Evolutionary conservation across 2,329 filamentous ascomycete genomes (phyloP).

Genomic region (Exophiala lecanii-corni): DNA sequence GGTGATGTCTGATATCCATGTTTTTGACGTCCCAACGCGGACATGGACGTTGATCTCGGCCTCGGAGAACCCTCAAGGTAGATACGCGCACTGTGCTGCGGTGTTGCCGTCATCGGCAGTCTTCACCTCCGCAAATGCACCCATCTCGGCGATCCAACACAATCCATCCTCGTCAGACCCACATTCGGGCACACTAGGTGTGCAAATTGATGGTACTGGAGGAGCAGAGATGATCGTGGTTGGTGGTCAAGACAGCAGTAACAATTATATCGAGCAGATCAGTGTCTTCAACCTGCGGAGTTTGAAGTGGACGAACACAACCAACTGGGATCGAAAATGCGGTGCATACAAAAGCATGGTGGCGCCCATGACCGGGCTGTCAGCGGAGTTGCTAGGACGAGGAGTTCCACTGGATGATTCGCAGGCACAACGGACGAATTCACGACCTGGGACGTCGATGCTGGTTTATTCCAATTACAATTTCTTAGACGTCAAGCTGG

Average conservation of each 20-base stretch:
- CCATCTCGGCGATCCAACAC: slow-evolving; percentile 81
- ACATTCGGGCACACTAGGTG: slow-evolving; percentile 81
- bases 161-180: slow-evolving; percentile 78
- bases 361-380: slow-evolving; percentile 60
- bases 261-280: slow-evolving; percentile 98
- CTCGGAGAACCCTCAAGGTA: slow-evolving; percentile 78
- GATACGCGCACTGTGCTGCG: slow-evolving; percentile 94
- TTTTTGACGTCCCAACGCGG: slow-evolving; percentile 79
- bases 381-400: slow-evolving; percentile 27
- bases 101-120: slow-evolving; percentile 82
- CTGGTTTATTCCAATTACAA: slow-evolving; percentile 99
- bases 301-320: slow-evolving; percentile 90
- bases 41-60: slow-evolving; percentile 78
- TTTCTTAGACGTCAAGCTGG: slow-evolving; percentile 93
- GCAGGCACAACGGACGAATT: slow-evolving; percentile 9
- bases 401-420: slow-evolving; percentile 19
- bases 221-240: slow-evolving; percentile 97
- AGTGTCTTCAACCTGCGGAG: slow-evolving; percentile 96
- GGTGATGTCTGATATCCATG: slow-evolving; percentile 97
- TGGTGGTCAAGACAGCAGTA: slow-evolving; percentile 92
- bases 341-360: slow-evolving; percentile 96
- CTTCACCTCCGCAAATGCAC: slow-evolving; percentile 79
- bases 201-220: slow-evolving; percentile 82
- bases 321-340: slow-evolving; percentile 81
- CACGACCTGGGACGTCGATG: slow-evolving; percentile 60